Evolutionary conservation across 768 basidiomycete genomes (phyloP).

Genomic region (Tylopilus cervinicoccineus): DNA sequence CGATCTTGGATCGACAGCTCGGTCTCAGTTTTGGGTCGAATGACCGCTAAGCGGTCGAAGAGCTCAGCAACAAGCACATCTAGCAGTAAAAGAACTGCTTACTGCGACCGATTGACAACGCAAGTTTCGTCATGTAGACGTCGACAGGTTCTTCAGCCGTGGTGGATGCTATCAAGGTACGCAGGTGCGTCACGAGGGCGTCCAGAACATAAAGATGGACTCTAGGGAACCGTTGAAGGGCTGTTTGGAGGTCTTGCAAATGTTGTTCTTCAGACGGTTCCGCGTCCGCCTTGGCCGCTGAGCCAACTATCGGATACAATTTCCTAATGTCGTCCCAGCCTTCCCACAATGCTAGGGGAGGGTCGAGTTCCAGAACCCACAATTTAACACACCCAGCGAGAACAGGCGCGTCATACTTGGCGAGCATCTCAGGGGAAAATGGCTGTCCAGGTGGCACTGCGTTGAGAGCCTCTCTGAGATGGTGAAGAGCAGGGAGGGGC

Average conservation of each 20-base stretch:
- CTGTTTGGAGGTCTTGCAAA: constrained; percentile 54
- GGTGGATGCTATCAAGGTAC: constrained; percentile 68
- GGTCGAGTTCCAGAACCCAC: constrained; percentile 89
- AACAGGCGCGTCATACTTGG: constrained; percentile 80
- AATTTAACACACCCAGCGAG: constrained; percentile 83
- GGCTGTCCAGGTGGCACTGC: constrained; percentile 50
- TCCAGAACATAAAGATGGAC: constrained; percentile 82
- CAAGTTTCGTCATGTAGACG: constrained; percentile 82
- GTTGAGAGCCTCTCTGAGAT: constrained; percentile 82
- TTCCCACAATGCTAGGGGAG: constrained; percentile 81
- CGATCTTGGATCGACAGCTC: constrained; percentile 89
- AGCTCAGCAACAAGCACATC: neutral
- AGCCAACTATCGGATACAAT: constrained; percentile 78
- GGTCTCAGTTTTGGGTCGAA: constrained; percentile 79
- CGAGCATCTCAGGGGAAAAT: constrained; percentile 52
- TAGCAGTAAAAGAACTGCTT: constrained; percentile 28
- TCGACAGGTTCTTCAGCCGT: constrained; percentile 68
- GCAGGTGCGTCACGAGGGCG: constrained; percentile 68
- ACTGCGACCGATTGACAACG: constrained; percentile 85
- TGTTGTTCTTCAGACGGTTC: constrained; percentile 54
- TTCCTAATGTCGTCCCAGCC: constrained; percentile 89
- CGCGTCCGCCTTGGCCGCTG: constrained; percentile 48
- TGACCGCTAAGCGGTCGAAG: constrained; percentile 48
- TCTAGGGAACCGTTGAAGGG: constrained; percentile 68
- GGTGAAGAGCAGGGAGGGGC: constrained; percentile 77